Evolutionary conservation across 2,329 filamentous ascomycete species (phyloP), one percentile per base, ranked within the genome.

Genomic region (Ascochyta lentis): DNA sequence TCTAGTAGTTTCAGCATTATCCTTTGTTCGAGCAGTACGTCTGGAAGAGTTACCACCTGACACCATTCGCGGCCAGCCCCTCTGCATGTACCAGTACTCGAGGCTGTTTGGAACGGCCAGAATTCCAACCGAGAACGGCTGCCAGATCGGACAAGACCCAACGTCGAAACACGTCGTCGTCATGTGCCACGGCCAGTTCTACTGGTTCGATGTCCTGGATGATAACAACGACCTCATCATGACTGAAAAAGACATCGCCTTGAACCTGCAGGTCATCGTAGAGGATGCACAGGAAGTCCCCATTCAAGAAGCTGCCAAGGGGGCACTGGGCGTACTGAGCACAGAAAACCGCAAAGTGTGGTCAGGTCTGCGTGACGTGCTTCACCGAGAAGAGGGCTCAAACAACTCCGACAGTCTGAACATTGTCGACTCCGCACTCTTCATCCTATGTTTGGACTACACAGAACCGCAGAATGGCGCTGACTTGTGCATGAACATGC

Each of bases 1-100:
- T 0, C 81, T 99, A 40, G 91, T 96, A 0, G 86, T 95, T 15
- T 99, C 95, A 3, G 89, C 95, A 4, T 80, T 98, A 29, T 90
- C 92, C 43, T 98, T 99, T 67, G 93, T 98, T 24, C 85, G 95
- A 57, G 95, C 95, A 2, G 92, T 99, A 2, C 86, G 94, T 33
- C 92, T 90, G 66, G 95, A 98, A 75, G 95, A 99, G 72, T 82
- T 99, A 8, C 90, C 92, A 1, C 93, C 95, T 0, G 95, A 99
- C 76, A 92, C 84, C 1, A 78, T 97, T 59, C 89, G 89, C 66
- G 92, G 91, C 19, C 89, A 87, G 22, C 92, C 95, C 0, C 82
- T 99, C 16, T 95, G 92, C 82, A 99, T 99, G 95, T 96, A 97
- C 75, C 95, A 99, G 75, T 98, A 96, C 78, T 96, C 94, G 0